These are phyloP conservation scores for Solanum piurae DNA, from an alignment of 257 asterid genomes.

Conservation along the genomic window DNA sequence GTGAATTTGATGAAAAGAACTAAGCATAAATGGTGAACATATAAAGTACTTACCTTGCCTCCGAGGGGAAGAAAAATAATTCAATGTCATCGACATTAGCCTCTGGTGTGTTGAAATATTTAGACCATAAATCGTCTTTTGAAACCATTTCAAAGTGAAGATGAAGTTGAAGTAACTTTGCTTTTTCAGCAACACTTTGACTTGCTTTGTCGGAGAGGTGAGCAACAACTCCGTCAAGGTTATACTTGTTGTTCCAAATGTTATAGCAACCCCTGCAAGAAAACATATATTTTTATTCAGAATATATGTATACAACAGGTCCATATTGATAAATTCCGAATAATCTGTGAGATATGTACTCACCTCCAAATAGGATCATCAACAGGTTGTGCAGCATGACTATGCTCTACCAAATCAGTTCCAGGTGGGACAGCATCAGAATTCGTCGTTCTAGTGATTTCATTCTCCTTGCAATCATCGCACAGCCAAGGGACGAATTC, in stretches of 20 bases:
- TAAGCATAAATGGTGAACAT: neutral
- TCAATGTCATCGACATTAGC: conserved; percentile 47
- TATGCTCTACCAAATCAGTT: neutral
- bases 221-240: conserved; percentile 35
- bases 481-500: conserved; percentile 11
- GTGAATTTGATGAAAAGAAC: neutral
- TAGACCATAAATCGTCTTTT: conserved; percentile 33
- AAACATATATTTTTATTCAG: neutral
- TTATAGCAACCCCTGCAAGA: conserved; percentile 40
- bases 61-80: conserved; percentile 53
- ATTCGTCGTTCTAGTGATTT: neutral
- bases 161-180: neutral
- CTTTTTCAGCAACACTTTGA: conserved; percentile 28
- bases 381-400: neutral
- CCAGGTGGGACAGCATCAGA: neutral
- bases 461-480: neutral
- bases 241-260: conserved; percentile 15
- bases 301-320: too few relatives aligned
- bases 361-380: conserved; percentile 57
- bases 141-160: conserved; percentile 48
- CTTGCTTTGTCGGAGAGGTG: conserved; percentile 49
- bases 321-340: too few relatives aligned
- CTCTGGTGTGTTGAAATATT: conserved; percentile 25
- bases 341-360: too few relatives aligned
- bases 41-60: conserved; percentile 25